Evolutionary conservation across 2,329 filamentous ascomycete genomes (phyloP).

Genomic region (Verticillium klebahnii): DNA sequence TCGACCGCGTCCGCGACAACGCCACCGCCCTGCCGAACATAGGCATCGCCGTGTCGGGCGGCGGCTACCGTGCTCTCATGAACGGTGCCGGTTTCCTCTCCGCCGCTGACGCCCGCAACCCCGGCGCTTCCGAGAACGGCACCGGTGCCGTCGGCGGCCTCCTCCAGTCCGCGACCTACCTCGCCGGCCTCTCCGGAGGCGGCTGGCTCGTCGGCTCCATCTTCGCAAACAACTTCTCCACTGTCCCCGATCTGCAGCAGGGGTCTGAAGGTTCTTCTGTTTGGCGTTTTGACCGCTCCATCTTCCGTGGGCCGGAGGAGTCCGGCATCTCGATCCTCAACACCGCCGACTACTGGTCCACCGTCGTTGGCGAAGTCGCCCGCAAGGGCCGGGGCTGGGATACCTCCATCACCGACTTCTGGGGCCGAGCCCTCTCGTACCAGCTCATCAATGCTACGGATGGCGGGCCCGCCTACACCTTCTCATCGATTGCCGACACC

Average conservation of each 20-base stretch:
- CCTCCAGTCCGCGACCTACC: conserved; percentile 75
- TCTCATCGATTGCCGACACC: conserved; percentile 58
- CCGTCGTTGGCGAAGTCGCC: conserved; percentile 27
- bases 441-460: conserved; percentile 74
- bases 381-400: conserved; percentile 37
- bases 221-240: conserved; percentile 79
- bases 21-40: conserved; percentile 53
- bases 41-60: conserved; percentile 69
- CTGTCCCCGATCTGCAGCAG: conserved; percentile 52
- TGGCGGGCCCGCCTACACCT: conserved; percentile 75
- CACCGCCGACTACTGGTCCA: conserved; percentile 27
- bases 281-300: conserved; percentile 37
- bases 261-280: conserved; percentile 27
- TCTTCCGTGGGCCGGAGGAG: conserved; percentile 32
- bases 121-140: conserved; percentile 44
- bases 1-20: conserved; percentile 62
- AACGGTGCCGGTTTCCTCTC: conserved; percentile 75
- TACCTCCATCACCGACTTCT: conserved; percentile 80
- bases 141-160: conserved; percentile 72
- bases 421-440: conserved; percentile 71
- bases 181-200: conserved; percentile 77
- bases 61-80: conserved; percentile 73
- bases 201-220: conserved; percentile 82
- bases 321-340: conserved; percentile 26
- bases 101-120: conserved; percentile 72